Evolutionary conservation across 164 flowering plant genomes (phyloP).

Genomic region (Hamamelis virginiana): DNA sequence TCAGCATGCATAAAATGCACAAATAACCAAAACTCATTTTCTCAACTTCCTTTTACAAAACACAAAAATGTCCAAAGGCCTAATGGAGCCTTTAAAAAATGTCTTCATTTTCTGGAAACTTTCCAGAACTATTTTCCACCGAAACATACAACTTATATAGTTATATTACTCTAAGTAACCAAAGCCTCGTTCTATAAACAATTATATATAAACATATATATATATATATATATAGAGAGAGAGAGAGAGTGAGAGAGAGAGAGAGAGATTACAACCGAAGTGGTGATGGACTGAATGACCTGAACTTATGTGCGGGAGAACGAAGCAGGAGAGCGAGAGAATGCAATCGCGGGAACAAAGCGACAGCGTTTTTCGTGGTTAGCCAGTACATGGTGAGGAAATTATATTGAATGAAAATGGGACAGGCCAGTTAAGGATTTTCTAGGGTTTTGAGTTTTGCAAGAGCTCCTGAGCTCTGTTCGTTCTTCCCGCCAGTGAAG

Average conservation of each 20-base stretch:
- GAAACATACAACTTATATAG: background rate
- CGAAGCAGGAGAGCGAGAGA: conserved; percentile 42
- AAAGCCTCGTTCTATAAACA: background rate
- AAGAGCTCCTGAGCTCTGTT: no score
- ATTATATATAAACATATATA: background rate
- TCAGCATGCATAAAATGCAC: no score
- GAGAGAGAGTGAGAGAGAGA: conserved; percentile 14
- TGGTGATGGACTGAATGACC: conserved; percentile 21
- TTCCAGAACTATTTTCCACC: no score
- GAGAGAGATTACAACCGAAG: conserved; percentile 23
- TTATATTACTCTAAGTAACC: no score
- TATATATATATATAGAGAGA: background rate
- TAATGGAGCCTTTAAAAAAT: no score
- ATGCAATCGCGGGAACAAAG: conserved; percentile 52
- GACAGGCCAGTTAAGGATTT: no score
- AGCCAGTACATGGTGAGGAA: conserved; percentile 48
- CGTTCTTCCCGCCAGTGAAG: no score
- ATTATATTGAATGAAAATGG: background rate
- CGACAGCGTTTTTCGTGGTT: conserved; percentile 41
- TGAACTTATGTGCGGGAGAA: conserved; percentile 25
- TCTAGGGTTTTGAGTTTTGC: no score
- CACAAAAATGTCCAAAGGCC: no score
- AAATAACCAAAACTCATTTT: no score
- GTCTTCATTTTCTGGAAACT: no score
- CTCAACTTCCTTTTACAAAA: no score